Percentiles rank a stretch among this genome's conserved stretches.
Evolutionary conservation across 1,284 basidiomycete species (phyloP).

Genomic region (Hypsizygus ulmarius): DNA sequence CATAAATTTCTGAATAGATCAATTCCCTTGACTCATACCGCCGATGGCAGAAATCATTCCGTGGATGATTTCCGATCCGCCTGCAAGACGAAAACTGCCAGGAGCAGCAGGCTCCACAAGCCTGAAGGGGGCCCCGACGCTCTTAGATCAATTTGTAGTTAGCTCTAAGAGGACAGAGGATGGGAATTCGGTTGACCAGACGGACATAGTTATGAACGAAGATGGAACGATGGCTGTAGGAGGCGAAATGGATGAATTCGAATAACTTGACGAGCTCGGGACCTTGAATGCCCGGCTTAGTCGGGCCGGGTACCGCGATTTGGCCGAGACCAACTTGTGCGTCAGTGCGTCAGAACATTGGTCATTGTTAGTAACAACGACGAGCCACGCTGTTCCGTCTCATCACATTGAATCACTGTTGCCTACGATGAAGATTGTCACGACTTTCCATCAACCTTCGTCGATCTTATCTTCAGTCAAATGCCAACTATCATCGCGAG

Average conservation of each 20-base stretch:
- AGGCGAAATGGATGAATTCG: conserved; percentile 20
- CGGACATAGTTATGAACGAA: conserved; percentile 37
- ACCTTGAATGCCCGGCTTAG: not conserved
- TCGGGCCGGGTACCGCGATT: conserved; percentile 2
- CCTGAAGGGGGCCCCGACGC: conserved; percentile 29
- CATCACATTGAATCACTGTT: not conserved
- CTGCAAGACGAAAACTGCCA: conserved; percentile 42
- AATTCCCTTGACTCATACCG: not conserved
- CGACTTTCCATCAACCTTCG: conserved; percentile 66
- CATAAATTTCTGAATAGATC: not conserved
- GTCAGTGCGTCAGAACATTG: no score
- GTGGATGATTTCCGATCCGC: conserved; percentile 41
- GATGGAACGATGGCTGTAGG: conserved; percentile 39
- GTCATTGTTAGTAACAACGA: conserved; percentile 12
- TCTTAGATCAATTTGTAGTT: conserved; percentile 46
- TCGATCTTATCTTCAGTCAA: conserved; percentile 62
- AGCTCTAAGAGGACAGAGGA: conserved; percentile 23
- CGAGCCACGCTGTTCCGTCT: not conserved
- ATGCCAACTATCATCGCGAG: conserved; percentile 50
- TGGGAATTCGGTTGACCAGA: conserved; percentile 17
- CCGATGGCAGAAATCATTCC: conserved; percentile 50
- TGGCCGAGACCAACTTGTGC: not conserved
- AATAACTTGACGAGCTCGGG: not conserved
- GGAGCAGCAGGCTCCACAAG: conserved; percentile 19
- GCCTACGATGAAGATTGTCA: conserved; percentile 59